phyloP scores from a whole-genome alignment of 352 stramenopile species.

The Thraustochytrium striatum region DNA sequence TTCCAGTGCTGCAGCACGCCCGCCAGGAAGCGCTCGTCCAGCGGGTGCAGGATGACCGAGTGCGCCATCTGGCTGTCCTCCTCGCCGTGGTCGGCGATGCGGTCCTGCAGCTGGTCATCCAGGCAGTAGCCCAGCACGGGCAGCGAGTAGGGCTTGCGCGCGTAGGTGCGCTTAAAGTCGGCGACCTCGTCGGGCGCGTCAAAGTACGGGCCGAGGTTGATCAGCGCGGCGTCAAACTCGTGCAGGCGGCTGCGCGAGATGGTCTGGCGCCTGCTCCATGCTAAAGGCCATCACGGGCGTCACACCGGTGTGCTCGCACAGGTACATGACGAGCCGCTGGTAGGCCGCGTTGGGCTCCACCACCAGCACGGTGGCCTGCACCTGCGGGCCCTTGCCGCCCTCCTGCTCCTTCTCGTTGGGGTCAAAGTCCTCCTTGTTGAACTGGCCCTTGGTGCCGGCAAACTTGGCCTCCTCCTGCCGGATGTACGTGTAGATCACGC shows the following conservation, averaged over 20 bases:
- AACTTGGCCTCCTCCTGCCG: too few relatives aligned
- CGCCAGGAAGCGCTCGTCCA: conserved; percentile 29
- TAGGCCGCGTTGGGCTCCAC: conserved; percentile 16
- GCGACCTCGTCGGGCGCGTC: not conserved
- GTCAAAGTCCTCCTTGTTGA: not conserved
- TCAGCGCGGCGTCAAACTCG: conserved; percentile 12
- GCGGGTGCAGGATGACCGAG: conserved; percentile 15
- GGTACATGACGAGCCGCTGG: conserved; percentile 42
- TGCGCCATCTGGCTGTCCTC: conserved; percentile 32
- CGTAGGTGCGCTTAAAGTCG: conserved; percentile 50
- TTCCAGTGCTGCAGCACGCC: conserved; percentile 19
- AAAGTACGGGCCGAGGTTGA: conserved; percentile 23
- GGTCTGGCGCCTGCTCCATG: conserved; percentile 10
- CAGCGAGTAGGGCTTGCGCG: not conserved
- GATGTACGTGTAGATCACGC: conserved; percentile 33
- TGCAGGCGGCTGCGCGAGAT: conserved; percentile 13
- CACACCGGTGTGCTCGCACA: conserved; percentile 9
- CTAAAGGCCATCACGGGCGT: not conserved
- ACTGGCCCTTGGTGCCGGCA: conserved; percentile 4
- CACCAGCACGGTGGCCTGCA: not conserved
- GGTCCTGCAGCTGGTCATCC: too few relatives aligned
- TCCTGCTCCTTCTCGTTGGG: conserved; percentile 9
- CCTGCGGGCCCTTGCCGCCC: not conserved
- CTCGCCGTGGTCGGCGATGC: not conserved
- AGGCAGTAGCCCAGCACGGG: conserved; percentile 28